Conservation (phyloP, 179 eudicot genomes). For the Vitellaria paradoxa region DNA sequence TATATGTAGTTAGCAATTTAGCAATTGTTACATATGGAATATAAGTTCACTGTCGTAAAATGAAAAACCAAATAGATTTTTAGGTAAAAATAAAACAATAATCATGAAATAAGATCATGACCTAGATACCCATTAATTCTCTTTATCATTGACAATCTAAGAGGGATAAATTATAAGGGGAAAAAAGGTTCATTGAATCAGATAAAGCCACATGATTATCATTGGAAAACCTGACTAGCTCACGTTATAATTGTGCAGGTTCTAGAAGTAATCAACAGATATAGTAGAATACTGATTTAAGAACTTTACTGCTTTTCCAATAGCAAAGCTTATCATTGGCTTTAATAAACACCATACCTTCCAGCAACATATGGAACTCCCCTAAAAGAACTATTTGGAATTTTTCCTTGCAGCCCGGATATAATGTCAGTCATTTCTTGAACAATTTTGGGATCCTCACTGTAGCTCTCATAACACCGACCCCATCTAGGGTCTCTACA, state of each 20-base stretch:
- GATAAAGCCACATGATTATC: not conserved
- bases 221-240: not conserved
- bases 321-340: not conserved
- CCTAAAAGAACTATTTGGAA: conserved; percentile 39
- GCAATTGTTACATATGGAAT: not conserved
- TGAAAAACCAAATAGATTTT: not conserved
- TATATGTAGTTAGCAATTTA: not conserved
- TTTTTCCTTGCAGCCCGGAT: conserved; percentile 85
- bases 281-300: not conserved
- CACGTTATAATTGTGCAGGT: not conserved
- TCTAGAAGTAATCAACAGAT: not conserved
- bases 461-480: conserved; percentile 91
- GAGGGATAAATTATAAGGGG: not conserved
- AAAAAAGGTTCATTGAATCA: not conserved
- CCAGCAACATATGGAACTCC: conserved; percentile 89
- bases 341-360: conserved; percentile 42
- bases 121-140: not conserved
- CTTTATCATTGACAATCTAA: not conserved
- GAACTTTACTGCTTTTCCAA: not conserved
- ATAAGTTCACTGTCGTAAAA: not conserved
- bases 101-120: not conserved
- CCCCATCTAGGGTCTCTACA: conserved; percentile 99
- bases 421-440: conserved; percentile 81
- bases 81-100: not conserved
- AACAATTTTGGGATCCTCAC: conserved; percentile 88